Base-by-base conservation (phyloP, 2,329 filamentous ascomycete species). In the Fusarium caatingaense region DNA sequence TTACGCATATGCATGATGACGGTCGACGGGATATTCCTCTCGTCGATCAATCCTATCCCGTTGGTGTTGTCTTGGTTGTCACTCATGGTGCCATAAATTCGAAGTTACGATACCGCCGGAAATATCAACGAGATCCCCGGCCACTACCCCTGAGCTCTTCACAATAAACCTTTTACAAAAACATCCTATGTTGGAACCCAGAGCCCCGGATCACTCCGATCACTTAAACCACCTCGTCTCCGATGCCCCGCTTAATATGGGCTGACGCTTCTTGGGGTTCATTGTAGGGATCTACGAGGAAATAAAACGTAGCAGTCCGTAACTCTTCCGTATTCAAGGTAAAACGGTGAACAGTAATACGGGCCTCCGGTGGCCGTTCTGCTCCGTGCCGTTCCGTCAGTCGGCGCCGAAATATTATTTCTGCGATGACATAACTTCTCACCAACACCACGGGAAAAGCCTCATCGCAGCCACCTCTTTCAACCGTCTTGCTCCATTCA, bases 181-280 rank as follows among this genome's bases (percentile, higher is more conserved):
- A 69, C 50, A 58, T 62, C 56, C 47, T 57, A 68, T 73, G 47
- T 54, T 56, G 27, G 37, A 53, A 44, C 45, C 41, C 62, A 61
- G 63, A 60, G 44, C 51, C 55, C 72, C 73, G 73, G 73, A 62
- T 69, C 70, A 60, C 73, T 67, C 73, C 73, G 73, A 74, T 50
- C 57, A 64, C 62, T 60, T 55, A 62, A 67, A 72, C 57, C 60
- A 60, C 51, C 64, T 61, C 64, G 55, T 56, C 60, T 59, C 23
- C 23, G 16, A 55, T 32, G 63, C 66, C 73, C 73, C 73, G 72
- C 73, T 75, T 66, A 61, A 56, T 60, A 65, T 75, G 73, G 72
- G 63, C 72, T 75, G 73, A 75, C 72, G 51, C 41, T 69, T 53
- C 61, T 67, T 60, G 47, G 54, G 49, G 21, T 49, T 42, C 51